Evolutionary conservation across 2,329 filamentous ascomycete species (phyloP).

Genomic region (Dissoconium aciculare): DNA sequence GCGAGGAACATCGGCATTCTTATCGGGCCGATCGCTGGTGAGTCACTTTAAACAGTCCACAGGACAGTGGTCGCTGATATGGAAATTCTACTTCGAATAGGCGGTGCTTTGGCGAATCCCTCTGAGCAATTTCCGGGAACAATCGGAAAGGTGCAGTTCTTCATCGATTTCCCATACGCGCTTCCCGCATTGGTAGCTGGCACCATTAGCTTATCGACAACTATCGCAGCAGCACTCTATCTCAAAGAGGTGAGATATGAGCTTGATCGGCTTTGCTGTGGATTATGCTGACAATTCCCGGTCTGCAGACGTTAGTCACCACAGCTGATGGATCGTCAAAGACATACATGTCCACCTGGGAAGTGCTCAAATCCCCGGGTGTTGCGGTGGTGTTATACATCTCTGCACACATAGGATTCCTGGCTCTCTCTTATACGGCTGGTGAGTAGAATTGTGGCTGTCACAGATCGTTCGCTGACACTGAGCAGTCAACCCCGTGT

Average conservation of each 20-base stretch:
- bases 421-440: constrained; percentile 56
- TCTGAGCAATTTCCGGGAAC: constrained; percentile 40
- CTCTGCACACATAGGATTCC: constrained; percentile 51
- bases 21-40: constrained; percentile 48
- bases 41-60: constrained; percentile 1
- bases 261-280: no score
- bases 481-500: constrained; percentile 38
- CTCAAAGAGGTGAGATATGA: constrained; percentile 38
- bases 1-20: constrained; percentile 58
- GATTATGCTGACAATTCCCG: no score
- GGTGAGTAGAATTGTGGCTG: background rate
- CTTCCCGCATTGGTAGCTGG: constrained; percentile 38
- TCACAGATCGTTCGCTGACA: background rate
- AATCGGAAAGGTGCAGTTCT: constrained; percentile 35
- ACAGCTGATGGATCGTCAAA: constrained; percentile 4
- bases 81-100: no score
- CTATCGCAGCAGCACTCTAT: constrained; percentile 39
- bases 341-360: constrained; percentile 32
- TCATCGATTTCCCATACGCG: constrained; percentile 44
- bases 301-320: background rate
- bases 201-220: constrained; percentile 38
- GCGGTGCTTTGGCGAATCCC: constrained; percentile 52
- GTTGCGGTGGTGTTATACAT: constrained; percentile 51
- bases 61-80: no score
- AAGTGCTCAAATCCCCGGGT: constrained; percentile 47